Evolutionary conservation across 306 rosid genomes (phyloP), one percentile per base, ranked within the genome.

Genomic region (Alnus glutinosa): DNA sequence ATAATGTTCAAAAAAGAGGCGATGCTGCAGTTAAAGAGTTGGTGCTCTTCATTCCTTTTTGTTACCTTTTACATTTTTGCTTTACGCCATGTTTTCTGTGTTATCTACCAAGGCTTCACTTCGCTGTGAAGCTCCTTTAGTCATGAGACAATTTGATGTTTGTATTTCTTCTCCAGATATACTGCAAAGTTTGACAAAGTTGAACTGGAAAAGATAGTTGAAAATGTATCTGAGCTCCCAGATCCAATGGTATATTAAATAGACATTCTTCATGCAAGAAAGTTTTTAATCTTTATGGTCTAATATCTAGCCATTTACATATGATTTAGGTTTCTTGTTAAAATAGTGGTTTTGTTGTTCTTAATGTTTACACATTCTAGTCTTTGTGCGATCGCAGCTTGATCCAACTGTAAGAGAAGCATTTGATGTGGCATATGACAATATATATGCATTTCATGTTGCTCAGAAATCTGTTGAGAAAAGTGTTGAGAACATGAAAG

Each of bases 401-500:
- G 96, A 93, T 80, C 76, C 89, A 68, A 55, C 83, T 75, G 3
- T 91, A 55, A 85, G 71, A 88, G 97, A 93, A 87, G 99, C 99
- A 52, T 95, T 95, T 71, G 99, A 95, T 39, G 88, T 91, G 34
- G 97, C 98, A 55, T 93, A 91, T 80, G 87, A 91, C 87, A 95
- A 95, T 75, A 95, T 95, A 78, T 89, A 88, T 81, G 99, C 99
- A 23, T 93, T 95, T 84, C 99, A 93, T 89, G 88, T 86, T 79
- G 92, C 93, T 79, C 99, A 95, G 86, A 93, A 91, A 86, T 88
- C 94, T 39, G 84, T 82, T 37, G 96, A 91, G 77, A 88, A 52
- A 84, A 86, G 80, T 85, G 89, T 95, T 46, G 97, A 95, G 87
- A 91, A 95, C 86, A 95, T 95, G 99, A 89, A 89, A 82, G 99